Conservation (phyloP, 176 grass and related monocot species). For the Oryza brachyantha region DNA sequence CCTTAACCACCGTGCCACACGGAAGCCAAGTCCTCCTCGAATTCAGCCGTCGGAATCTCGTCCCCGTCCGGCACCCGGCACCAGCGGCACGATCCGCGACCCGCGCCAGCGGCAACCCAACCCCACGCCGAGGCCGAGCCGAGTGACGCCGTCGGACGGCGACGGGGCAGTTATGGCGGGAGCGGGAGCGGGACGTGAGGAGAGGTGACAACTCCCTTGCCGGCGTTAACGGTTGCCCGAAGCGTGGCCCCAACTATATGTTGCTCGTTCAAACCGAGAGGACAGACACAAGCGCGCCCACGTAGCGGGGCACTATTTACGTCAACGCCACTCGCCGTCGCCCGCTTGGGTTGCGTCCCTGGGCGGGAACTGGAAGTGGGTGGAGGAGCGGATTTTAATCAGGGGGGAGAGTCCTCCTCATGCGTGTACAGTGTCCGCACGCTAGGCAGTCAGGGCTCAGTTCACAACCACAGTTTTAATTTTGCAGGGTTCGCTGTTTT, state of each 20-base stretch:
- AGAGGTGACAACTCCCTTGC: neutral
- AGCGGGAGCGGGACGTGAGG: neutral
- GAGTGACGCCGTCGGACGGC: neutral
- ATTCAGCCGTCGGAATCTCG: constrained; percentile 28
- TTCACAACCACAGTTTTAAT: too few species aligned
- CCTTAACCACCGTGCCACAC: constrained; percentile 11
- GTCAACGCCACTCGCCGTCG: neutral
- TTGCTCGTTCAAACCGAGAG: neutral
- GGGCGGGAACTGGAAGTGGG: too few species aligned
- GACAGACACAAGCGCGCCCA: neutral
- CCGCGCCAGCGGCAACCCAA: neutral
- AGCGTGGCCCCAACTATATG: neutral
- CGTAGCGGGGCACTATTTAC: neutral
- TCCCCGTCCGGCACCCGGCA: neutral
- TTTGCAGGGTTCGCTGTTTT: too few species aligned
- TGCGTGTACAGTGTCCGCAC: too few species aligned
- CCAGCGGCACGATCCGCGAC: neutral
- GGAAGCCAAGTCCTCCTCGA: constrained; percentile 32
- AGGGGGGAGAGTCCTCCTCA: too few species aligned
- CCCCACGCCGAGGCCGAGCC: neutral
- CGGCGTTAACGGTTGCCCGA: neutral
- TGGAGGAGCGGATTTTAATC: too few species aligned
- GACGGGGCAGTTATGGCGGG: constrained; percentile 24
- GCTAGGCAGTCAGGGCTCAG: too few species aligned
- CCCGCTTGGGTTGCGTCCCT: too few species aligned